phyloP scores from a whole-genome alignment of 371 early-diverging fungal genomes.

The Mortierella sp. region DNA sequence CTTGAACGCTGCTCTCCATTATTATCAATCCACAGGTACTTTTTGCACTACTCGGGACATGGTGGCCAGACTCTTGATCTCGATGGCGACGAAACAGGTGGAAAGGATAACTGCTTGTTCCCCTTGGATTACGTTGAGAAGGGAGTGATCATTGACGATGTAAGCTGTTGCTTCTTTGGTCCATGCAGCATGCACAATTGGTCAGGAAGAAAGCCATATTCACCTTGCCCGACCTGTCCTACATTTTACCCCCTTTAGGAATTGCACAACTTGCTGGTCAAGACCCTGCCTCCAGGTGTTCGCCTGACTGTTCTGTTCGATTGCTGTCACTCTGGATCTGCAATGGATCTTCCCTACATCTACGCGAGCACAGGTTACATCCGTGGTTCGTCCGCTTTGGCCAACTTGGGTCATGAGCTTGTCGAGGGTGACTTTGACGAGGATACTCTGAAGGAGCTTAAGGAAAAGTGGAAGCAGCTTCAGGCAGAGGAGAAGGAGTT shows the following conservation, averaged over 20 bases:
- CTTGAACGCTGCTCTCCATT: no score
- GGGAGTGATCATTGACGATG: constrained; percentile 82
- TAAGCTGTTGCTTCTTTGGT: constrained; percentile 17
- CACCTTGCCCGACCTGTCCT: background rate
- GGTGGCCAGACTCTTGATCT: constrained; percentile 65
- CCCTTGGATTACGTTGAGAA: constrained; percentile 75
- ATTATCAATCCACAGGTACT: constrained; percentile 34
- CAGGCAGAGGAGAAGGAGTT: constrained; percentile 53
- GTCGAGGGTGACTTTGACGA: constrained; percentile 48
- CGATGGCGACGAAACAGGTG: constrained; percentile 76
- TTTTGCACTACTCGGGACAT: constrained; percentile 84
- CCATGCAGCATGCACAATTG: constrained; percentile 1
- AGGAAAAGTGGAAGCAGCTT: constrained; percentile 18
- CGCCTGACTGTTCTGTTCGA: constrained; percentile 89
- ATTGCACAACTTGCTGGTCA: constrained; percentile 65
- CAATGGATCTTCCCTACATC: constrained; percentile 87
- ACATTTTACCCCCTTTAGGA: constrained; percentile 35
- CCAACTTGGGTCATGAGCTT: constrained; percentile 54
- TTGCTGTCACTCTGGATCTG: constrained; percentile 88
- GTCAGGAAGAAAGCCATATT: no score
- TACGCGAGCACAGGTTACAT: constrained; percentile 76
- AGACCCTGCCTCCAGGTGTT: constrained; percentile 77
- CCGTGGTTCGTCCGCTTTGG: constrained; percentile 54
- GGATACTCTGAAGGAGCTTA: constrained; percentile 27
- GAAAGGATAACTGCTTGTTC: constrained; percentile 78